A percentile compares a stretch with the other conserved stretches of the same genome.
Conservation (phyloP, 192 early-diverging fungal genomes). For the Podila epigama region DNA sequence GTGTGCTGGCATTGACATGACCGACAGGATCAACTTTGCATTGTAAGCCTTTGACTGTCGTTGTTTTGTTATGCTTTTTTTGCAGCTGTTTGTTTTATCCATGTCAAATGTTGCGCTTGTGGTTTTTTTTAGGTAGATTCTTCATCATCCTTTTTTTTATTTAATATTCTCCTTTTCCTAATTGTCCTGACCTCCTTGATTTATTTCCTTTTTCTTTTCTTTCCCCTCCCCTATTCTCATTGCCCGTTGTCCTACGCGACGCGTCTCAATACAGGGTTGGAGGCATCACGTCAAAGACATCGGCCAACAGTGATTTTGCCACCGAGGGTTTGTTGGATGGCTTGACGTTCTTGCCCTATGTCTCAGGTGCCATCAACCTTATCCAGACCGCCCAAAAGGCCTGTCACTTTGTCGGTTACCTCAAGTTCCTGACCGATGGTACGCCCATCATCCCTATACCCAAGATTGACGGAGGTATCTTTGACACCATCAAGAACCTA, state of each 20-base stretch:
- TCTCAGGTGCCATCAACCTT: not conserved
- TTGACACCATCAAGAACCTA: not conserved
- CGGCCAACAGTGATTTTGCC: not conserved
- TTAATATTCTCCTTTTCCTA: not conserved
- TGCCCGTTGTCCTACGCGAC: not conserved
- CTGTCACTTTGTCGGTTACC: not conserved
- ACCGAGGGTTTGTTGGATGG: not conserved
- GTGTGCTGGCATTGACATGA: constrained; percentile 10
- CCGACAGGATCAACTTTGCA: constrained; percentile 16
- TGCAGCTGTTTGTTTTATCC: no score
- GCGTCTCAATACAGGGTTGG: not conserved
- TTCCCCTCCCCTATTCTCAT: not conserved
- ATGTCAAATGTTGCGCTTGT: no score
- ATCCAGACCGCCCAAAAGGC: not conserved
- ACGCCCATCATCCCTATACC: not conserved
- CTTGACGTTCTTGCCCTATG: not conserved
- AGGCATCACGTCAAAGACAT: not conserved
- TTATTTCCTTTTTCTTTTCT: not conserved
- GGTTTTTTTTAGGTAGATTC: not conserved
- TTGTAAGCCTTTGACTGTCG: not conserved
- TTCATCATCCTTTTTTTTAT: not conserved
- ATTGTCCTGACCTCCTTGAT: not conserved
- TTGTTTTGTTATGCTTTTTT: no score
- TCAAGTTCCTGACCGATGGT: not conserved
- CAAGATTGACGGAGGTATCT: not conserved